Percentiles rank a stretch among this genome's conserved stretches.
These are phyloP conservation scores for Tephrocybe sp. DNA, from an alignment of 768 basidiomycete species.

Conservation along the genomic window DNA sequence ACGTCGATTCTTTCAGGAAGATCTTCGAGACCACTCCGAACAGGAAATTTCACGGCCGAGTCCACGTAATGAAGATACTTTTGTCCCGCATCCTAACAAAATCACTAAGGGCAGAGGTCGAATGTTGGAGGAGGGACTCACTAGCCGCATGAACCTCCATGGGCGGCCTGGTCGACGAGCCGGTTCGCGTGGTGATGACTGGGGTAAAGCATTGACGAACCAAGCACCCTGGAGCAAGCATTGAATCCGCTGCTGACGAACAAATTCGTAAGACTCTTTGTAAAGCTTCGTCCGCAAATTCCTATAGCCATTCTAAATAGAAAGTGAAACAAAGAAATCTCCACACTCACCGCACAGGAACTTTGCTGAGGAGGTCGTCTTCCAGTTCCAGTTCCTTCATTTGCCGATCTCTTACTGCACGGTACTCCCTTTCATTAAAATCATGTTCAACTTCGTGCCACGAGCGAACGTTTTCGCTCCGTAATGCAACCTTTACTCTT, in stretches of 20 bases:
- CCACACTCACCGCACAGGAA: slow-evolving; percentile 71
- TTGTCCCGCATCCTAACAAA: slow-evolving; percentile 62
- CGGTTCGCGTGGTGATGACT: slow-evolving; percentile 48
- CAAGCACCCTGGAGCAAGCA: slow-evolving; percentile 88
- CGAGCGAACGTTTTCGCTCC: slow-evolving; percentile 66
- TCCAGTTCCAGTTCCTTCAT: slow-evolving; percentile 88
- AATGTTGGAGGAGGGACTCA: slow-evolving; percentile 28
- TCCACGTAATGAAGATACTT: slow-evolving; percentile 87
- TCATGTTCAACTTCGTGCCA: slow-evolving; percentile 87
- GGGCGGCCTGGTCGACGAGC: slow-evolving; percentile 57
- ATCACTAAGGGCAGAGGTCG: slow-evolving; percentile 1
- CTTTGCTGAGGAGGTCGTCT: slow-evolving; percentile 83
- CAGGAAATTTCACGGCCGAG: slow-evolving; percentile 73
- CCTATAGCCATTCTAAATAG: slow-evolving; percentile 33
- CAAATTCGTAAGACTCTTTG: slow-evolving; percentile 89
- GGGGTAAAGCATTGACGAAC: slow-evolving; percentile 80
- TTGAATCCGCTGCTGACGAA: slow-evolving; percentile 83
- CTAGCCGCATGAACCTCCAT: slow-evolving; percentile 88
- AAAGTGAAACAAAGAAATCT: slow-evolving; percentile 2
- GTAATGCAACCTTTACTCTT: slow-evolving; percentile 78
- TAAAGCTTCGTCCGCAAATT: slow-evolving; percentile 83
- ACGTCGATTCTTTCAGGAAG: slow-evolving; percentile 86
- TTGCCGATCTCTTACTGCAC: slow-evolving; percentile 81
- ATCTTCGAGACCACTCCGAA: slow-evolving; percentile 81
- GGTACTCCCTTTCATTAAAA: slow-evolving; percentile 80